These are phyloP conservation scores for Coniochaeta ligniaria DNA, from an alignment of 2,329 filamentous ascomycete genomes.

Conservation along the genomic window DNA sequence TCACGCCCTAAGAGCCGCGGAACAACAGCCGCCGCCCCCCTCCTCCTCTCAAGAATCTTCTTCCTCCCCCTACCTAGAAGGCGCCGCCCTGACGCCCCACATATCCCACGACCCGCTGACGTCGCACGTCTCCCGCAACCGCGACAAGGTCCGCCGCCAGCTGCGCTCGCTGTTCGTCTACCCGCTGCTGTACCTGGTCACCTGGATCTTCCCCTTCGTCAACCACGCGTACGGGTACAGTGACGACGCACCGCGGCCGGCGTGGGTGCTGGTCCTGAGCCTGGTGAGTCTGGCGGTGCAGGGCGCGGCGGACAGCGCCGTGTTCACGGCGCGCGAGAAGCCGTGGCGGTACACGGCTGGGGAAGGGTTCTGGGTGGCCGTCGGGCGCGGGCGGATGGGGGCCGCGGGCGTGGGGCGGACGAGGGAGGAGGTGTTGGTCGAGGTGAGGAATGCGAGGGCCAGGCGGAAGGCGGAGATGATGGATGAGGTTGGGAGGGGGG, in stretches of 20 bases:
- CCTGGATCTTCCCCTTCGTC: slow-evolving; percentile 68
- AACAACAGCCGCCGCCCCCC: background rate
- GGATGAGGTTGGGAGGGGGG: slow-evolving; percentile 19
- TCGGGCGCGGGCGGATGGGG: too few species aligned
- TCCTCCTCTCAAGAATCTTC: background rate
- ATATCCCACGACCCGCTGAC: background rate
- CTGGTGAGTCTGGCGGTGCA: slow-evolving; percentile 56
- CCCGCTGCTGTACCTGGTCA: slow-evolving; percentile 61
- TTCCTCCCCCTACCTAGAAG: background rate
- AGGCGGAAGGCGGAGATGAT: slow-evolving; percentile 40
- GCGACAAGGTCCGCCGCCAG: slow-evolving; percentile 57
- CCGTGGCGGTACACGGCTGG: slow-evolving; percentile 55
- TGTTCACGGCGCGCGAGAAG: slow-evolving; percentile 64
- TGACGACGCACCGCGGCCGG: slow-evolving; percentile 9
- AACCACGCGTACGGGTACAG: slow-evolving; percentile 55
- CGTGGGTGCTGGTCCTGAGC: slow-evolving; percentile 42
- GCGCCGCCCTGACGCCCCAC: background rate
- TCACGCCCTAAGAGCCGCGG: background rate
- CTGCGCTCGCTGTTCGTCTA: slow-evolving; percentile 70
- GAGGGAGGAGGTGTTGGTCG: slow-evolving; percentile 44
- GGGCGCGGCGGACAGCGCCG: slow-evolving; percentile 58
- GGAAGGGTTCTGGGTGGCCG: slow-evolving; percentile 22
- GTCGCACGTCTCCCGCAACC: slow-evolving; percentile 24
- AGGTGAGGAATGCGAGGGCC: slow-evolving; percentile 38
- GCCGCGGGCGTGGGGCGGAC: slow-evolving; percentile 40